Evolutionary conservation across 768 basidiomycete genomes (phyloP).

Genomic region (Albatrellus ellisii): DNA sequence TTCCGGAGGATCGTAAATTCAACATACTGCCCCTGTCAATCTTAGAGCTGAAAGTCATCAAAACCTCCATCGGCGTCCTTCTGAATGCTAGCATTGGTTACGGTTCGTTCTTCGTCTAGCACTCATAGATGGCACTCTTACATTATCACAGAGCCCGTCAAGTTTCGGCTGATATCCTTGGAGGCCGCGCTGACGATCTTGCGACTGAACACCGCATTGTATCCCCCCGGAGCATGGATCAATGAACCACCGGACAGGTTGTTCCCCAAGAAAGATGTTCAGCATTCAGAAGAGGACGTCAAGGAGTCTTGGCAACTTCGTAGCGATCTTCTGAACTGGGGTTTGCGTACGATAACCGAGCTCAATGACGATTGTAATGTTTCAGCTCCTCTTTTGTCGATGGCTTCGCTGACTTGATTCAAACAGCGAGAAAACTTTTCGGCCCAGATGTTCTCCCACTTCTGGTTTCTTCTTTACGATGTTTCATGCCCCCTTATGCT

Average conservation of each 20-base stretch:
- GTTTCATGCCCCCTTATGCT: conserved; percentile 45
- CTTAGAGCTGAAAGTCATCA: conserved; percentile 57
- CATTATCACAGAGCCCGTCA: conserved; percentile 46
- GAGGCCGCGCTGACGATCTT: conserved; percentile 60
- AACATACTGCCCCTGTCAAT: conserved; percentile 39
- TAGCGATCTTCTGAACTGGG: conserved; percentile 56
- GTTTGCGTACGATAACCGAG: conserved; percentile 64
- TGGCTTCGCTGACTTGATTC: background rate
- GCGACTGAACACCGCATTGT: conserved; percentile 52
- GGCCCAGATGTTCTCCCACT: conserved; percentile 50
- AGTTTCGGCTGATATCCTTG: conserved; percentile 49
- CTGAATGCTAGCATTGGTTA: conserved; percentile 69
- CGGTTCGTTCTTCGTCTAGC: conserved; percentile 31
- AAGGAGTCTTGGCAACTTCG: conserved; percentile 57
- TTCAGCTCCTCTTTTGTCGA: background rate
- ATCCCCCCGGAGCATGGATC: conserved; percentile 61
- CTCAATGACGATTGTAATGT: conserved; percentile 56
- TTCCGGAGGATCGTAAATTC: conserved; percentile 24
- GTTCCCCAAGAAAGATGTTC: conserved; percentile 12
- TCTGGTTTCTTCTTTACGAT: conserved; percentile 41
- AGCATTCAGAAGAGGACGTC: conserved; percentile 17
- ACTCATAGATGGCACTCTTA: conserved; percentile 1
- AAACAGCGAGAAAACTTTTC: conserved; percentile 41
- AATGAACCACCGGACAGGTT: conserved; percentile 15
- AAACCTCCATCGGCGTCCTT: conserved; percentile 67